Evolutionary conservation across 495 filamentous ascomycete genomes (phyloP).

Genomic region (Clavariopsis aquatica): DNA sequence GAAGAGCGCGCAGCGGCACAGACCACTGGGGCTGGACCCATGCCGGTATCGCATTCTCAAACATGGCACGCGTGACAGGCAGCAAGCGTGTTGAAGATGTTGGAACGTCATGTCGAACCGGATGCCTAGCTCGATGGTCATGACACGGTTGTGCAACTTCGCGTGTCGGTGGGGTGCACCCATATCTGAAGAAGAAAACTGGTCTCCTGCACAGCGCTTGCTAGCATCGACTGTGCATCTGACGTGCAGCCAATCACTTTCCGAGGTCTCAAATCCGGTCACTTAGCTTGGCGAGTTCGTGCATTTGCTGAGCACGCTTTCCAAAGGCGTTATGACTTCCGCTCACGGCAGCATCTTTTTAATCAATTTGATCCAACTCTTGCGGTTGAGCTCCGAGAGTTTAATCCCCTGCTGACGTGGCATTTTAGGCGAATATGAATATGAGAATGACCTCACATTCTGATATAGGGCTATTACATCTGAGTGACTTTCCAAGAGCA

Average conservation of each 20-base stretch:
- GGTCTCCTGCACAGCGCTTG: slow-evolving; percentile 7
- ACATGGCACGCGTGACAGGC: slow-evolving; percentile 27
- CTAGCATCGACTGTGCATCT: background rate
- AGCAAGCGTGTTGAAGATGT: slow-evolving; percentile 8
- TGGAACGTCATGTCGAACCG: slow-evolving; percentile 20
- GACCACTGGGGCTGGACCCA: background rate
- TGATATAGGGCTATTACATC: background rate
- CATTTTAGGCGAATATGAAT: background rate
- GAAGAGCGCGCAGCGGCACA: slow-evolving; percentile 12
- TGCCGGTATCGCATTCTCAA: slow-evolving; percentile 15
- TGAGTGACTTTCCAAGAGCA: slow-evolving; percentile 15
- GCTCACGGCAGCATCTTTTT: slow-evolving; percentile 21
- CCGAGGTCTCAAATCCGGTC: slow-evolving; percentile 11
- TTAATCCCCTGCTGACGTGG: slow-evolving; percentile 16
- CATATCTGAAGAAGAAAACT: background rate
- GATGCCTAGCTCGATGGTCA: background rate
- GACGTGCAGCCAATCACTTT: slow-evolving; percentile 10
- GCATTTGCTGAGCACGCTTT: slow-evolving; percentile 17
- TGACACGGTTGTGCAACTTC: slow-evolving; percentile 23
- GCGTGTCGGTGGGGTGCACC: slow-evolving; percentile 16
- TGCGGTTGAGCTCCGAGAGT: background rate
- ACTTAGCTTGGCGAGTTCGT: slow-evolving; percentile 6
- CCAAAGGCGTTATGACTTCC: slow-evolving; percentile 17
- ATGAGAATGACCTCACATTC: background rate
- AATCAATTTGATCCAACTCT: slow-evolving; percentile 20